Base-by-base conservation (phyloP, 129 eudicot genomes). In the Kitagawia praeruptora region DNA sequence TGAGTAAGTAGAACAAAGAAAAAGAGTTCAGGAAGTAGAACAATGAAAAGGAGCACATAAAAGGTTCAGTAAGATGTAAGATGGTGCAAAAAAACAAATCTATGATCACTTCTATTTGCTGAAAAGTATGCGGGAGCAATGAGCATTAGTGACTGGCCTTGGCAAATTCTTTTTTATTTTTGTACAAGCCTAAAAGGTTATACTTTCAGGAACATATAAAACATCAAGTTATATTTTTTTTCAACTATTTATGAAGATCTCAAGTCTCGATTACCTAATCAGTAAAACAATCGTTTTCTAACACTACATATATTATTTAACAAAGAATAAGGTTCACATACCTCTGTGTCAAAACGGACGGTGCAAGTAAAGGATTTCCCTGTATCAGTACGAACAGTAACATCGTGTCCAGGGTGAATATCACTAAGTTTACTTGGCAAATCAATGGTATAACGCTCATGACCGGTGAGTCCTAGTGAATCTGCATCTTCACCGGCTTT, bases 341-440 rank as follows among this genome's bases (percentile, higher is more conserved):
- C 92, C 92, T 88, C 92, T n/a, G 92, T 88, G 80, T 88, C 92
- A 54, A 88, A 88, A 42, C 92, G 92, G 41, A 80, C 88, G 39
- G 88, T 88, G 88, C 92, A 88, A 6, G 86, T 88, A 83, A 88
- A 88, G 56, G 88, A 72, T 79, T 88, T 86, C 44, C 89, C 92
- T 18, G 73, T 63, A 77, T 88, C 89, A 4, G 89, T 86, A 5
- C 45, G 46, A 12, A 88, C 89, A 53, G 85, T 84, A 40, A 88
- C 79, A 66, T 88, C 89, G 80, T 88, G 92, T 28, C 92, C 89
- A n/a, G 92, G 92, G 47, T 89, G 85, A 70, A 88, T 84, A 49
- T 86, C 92, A 11, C 81, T 75, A 11, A 88, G 84, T 8, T 82
- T 82, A 67, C 78, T 82, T 0, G 92, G 92, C 7, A 88, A 84